phyloP scores from a whole-genome alignment of 805 yeast species.

The Pichia exigua region DNA sequence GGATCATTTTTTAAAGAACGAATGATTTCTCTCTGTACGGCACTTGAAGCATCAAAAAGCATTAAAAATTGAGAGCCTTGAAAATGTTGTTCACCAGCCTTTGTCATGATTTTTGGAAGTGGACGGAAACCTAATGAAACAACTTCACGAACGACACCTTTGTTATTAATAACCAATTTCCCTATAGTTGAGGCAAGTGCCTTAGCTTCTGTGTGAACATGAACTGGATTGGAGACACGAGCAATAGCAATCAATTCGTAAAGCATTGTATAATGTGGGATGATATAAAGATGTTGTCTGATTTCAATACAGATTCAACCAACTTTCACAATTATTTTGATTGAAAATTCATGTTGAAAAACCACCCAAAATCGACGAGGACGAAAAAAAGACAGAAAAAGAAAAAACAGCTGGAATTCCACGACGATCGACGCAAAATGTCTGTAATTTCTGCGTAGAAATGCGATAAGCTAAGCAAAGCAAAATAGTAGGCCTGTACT shows the following conservation, averaged over 20 bases:
- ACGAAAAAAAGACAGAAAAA: not conserved
- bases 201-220: slow-evolving; percentile 52
- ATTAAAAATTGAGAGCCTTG: slow-evolving; percentile 84
- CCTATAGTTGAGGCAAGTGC: slow-evolving; percentile 60
- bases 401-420: not conserved
- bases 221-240: slow-evolving; percentile 57
- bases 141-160: slow-evolving; percentile 88
- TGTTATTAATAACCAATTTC: slow-evolving; percentile 70
- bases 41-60: slow-evolving; percentile 79
- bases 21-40: slow-evolving; percentile 78
- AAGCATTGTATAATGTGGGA: slow-evolving; percentile 43
- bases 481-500: too few relatives aligned
- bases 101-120: slow-evolving; percentile 73
- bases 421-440: not conserved
- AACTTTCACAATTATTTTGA: too few relatives aligned
- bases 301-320: too few relatives aligned
- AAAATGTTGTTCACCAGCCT: slow-evolving; percentile 83
- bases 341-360: not conserved
- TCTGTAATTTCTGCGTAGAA: not conserved
- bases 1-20: slow-evolving; percentile 83
- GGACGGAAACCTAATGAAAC: slow-evolving; percentile 71
- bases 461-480: not conserved
- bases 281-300: not conserved
- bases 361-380: not conserved
- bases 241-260: slow-evolving; percentile 89